Percentiles rank a stretch among this genome's conserved stretches.
Evolutionary conservation across 129 eudicot species (phyloP).

Genomic region (Saussurea involucrata): DNA sequence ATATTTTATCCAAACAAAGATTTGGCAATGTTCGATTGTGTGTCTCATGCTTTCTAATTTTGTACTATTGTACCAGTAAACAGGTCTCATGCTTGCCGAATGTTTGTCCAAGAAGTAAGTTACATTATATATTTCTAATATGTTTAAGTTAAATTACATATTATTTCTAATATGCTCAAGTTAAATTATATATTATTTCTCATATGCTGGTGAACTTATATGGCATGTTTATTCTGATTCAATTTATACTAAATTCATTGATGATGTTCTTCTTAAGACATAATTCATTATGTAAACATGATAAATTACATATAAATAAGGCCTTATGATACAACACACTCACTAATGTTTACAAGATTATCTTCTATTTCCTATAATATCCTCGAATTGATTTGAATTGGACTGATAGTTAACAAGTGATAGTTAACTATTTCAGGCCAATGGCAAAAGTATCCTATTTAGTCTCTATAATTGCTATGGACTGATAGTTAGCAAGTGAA

Average conservation of each 20-base stretch:
- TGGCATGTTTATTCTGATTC: not conserved
- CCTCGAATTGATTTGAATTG: too few relatives aligned
- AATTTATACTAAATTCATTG: not conserved
- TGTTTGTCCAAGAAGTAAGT: conserved; percentile 26
- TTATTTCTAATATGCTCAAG: not conserved
- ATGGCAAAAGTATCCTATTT: too few relatives aligned
- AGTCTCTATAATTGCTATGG: too few relatives aligned
- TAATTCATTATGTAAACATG: not conserved
- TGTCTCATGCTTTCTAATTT: not conserved
- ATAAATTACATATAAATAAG: not conserved
- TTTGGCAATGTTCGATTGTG: not conserved
- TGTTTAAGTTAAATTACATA: not conserved
- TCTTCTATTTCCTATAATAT: too few relatives aligned
- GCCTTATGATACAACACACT: too few relatives aligned
- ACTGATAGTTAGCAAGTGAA: too few relatives aligned
- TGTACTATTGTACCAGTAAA: conserved; percentile 19
- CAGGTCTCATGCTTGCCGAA: conserved; percentile 33
- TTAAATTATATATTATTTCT: not conserved
- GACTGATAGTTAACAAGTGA: too few relatives aligned
- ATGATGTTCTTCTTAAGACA: not conserved
- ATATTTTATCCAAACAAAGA: not conserved
- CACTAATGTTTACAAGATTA: too few relatives aligned
- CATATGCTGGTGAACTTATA: conserved; percentile 4
- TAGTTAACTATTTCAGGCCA: too few relatives aligned
- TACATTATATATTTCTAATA: too few relatives aligned